Evolutionary conservation across 768 basidiomycete genomes (phyloP), one percentile per base, ranked within the genome.

Genomic region (Lentinula edodes): DNA sequence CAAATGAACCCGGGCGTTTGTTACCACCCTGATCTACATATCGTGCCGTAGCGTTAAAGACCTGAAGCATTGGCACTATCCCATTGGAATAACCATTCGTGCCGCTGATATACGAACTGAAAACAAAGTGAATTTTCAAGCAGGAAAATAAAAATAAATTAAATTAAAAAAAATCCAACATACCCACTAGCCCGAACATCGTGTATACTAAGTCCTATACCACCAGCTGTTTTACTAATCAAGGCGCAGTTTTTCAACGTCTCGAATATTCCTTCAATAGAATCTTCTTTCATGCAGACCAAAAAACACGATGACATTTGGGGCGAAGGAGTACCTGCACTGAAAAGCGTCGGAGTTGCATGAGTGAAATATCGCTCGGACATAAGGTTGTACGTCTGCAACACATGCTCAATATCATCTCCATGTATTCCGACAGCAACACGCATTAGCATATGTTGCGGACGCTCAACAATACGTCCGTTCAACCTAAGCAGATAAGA

Each of bases 231-330:
- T n/a, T n/a, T n/a, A n/a, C n/a, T n/a, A n/a, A n/a, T n/a, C n/a
- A n/a, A n/a, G n/a, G n/a, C n/a, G n/a, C n/a, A n/a, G n/a, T n/a
- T n/a, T n/a, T n/a, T n/a, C n/a, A n/a, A n/a, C n/a, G n/a, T n/a
- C n/a, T n/a, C 97, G 57, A 98, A 98, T 75, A 99, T 98, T n/a
- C 97, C 97, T 66, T 98, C 97, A 62, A 98, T 98, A 4, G 93
- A 96, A 73, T 98, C 96, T n/a, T 98, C 95, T 75, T 93, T 94
- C 97, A 98, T 98, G 69, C 88, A 89, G 51, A 98, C 88, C 60
- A 99, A 85, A 85, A 98, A 99, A 78, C 97, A 98, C 3, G 93
- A 95, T 64, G 90, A 87, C 68, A 98, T 82, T 71, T 98, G 97
- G n/a, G 94, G 85, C 71, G 91, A 80, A 20, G 95, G 95, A 8